Evolutionary conservation across 805 yeast genomes (phyloP).

Genomic region (Nakazawaea wyomingensis): DNA sequence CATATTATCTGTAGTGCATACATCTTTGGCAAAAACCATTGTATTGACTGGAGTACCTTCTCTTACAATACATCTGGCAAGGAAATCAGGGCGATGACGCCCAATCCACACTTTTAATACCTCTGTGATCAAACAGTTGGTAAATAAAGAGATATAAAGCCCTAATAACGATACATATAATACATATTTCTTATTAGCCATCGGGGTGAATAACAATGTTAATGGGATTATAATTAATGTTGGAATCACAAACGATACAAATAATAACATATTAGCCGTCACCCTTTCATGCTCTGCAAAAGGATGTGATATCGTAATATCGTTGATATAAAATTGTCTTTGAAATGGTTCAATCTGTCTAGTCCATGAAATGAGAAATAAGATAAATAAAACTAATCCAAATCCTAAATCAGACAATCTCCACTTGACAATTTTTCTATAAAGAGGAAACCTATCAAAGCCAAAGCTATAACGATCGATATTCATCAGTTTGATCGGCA

Average conservation of each 20-base stretch:
- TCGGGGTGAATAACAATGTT: constrained; percentile 36
- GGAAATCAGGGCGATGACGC: constrained; percentile 86
- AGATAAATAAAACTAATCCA: neutral
- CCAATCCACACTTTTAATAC: constrained; percentile 80
- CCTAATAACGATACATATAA: constrained; percentile 66
- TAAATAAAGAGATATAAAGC: constrained; percentile 49
- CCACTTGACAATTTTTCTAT: constrained; percentile 10
- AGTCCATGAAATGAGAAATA: constrained; percentile 13
- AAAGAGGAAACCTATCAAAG: constrained; percentile 4
- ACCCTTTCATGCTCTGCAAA: constrained; percentile 73
- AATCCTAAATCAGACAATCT: constrained; percentile 10
- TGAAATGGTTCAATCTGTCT: constrained; percentile 54
- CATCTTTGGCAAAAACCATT: constrained; percentile 56
- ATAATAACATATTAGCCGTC: constrained; percentile 44
- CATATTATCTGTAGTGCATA: constrained; percentile 50
- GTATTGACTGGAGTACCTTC: constrained; percentile 49
- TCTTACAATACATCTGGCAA: constrained; percentile 76
- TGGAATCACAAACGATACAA: constrained; percentile 53
- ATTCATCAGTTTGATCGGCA: neutral
- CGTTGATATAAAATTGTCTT: constrained; percentile 73
- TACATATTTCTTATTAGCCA: constrained; percentile 50
- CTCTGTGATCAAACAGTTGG: constrained; percentile 64
- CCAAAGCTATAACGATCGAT: constrained; percentile 13
- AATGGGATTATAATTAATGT: constrained; percentile 28
- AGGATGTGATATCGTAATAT: constrained; percentile 76